Base-by-base conservation (phyloP, 441 rosid species). In the Viola pubescens region DNA sequence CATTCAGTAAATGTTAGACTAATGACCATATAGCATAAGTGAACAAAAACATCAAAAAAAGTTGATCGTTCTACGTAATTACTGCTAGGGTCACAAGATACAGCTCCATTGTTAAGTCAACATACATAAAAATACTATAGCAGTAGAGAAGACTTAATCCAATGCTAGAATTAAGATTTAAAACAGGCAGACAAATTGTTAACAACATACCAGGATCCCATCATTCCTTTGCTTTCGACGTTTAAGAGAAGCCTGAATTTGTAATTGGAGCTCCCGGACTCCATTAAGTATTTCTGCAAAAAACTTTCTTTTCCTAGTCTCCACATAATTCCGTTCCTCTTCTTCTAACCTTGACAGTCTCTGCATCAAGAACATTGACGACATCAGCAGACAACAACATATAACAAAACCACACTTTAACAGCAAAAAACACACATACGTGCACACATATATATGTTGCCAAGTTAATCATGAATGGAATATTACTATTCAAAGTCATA, bases 211-310 rank as follows among this genome's bases (percentile, higher is more conserved):
- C 92, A 77, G 98, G 72, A 94, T 62, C 60, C 87, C 83, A 55
- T 94, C 99, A 70, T 94, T 94, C 71, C 97, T 91, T 78, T 91
- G 98, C 74, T 91, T 94, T 71, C 95, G 82, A 9, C 98, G 94
- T 72, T 89, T 94, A 62, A 82, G 77, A 62, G 92, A 73, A 53
- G 95, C 88, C 66, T 84, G 97, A 71, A 79, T 72, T 74, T 87
- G 88, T 67, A 87, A 72, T 75, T 89, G 96, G 67, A 85, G 91
- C 62, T 94, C 99, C 48, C 98, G 92, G 61, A 89, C 84, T 14
- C 95, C 83, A 79, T 94, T 91, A 62, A 89, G 84, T 70, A 94
- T 65, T 72, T 94, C 99, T 11, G 88, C 79, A 60, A 94, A 94
- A 77, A 94, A 94, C 56, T 81, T 91, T 71, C 85, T 83, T 75